phyloP scores from a whole-genome alignment of 2,329 filamentous ascomycete species.

The Erysiphe pulchra region DNA sequence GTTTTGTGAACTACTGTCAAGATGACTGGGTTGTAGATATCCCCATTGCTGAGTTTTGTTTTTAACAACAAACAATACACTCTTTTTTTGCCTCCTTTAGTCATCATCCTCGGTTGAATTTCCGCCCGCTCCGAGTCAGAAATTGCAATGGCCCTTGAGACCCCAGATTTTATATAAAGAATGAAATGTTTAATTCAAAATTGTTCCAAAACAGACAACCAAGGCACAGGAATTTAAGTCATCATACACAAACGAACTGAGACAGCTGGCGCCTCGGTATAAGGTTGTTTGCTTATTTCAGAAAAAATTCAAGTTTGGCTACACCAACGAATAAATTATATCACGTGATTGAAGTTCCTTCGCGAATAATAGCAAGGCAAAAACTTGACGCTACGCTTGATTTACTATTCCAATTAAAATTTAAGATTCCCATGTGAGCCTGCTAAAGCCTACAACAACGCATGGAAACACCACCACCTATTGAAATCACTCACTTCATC shows the following conservation, averaged over 20 bases:
- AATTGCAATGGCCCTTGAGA: accelerated
- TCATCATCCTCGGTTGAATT: background rate
- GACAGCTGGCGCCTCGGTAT: background rate
- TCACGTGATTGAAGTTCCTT: background rate
- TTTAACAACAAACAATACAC: background rate
- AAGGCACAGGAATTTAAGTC: background rate
- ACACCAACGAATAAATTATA: background rate
- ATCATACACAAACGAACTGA: background rate
- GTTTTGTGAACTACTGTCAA: background rate
- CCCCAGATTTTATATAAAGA: background rate
- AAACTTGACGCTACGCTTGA: background rate
- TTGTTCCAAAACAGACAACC: background rate
- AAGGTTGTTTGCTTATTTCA: background rate
- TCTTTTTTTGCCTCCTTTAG: background rate
- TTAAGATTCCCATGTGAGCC: background rate
- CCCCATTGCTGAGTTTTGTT: background rate
- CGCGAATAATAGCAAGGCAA: background rate
- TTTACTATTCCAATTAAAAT: background rate
- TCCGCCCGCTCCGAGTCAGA: background rate
- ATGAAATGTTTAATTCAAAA: background rate
- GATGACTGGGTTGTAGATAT: background rate
- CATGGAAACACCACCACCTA: background rate
- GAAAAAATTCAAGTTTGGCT: background rate
- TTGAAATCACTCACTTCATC: background rate
- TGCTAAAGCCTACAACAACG: background rate